Percentiles rank a stretch among this genome's conserved stretches.
Evolutionary conservation across 1,139 yeast species (phyloP).

Genomic region (Candida sojae): DNA sequence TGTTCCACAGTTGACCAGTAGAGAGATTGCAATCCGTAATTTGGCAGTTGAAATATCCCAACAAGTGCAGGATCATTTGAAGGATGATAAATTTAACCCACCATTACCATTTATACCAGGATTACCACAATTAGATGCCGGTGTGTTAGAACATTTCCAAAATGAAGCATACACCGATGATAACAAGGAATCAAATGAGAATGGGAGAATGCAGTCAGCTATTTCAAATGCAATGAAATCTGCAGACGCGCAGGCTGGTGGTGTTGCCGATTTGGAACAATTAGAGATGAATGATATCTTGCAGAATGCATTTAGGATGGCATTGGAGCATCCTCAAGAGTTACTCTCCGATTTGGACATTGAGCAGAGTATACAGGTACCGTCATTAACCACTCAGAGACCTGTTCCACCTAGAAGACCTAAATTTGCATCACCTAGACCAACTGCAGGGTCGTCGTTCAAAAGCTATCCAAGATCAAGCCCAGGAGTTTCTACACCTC

Average conservation of each 20-base stretch:
- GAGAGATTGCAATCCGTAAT: conserved; percentile 29
- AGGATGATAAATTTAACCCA: conserved; percentile 15
- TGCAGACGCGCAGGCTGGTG: conserved; percentile 18
- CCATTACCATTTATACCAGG: conserved; percentile 16
- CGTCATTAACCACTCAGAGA: conserved; percentile 4
- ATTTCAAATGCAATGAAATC: conserved; percentile 28
- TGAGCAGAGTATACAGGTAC: conserved; percentile 20
- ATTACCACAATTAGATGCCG: conserved; percentile 41
- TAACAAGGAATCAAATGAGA: not conserved
- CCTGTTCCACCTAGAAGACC: conserved; percentile 4
- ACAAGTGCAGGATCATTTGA: conserved; percentile 34
- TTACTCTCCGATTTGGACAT: conserved; percentile 52
- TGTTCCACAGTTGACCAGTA: conserved; percentile 16
- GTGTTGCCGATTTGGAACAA: conserved; percentile 46
- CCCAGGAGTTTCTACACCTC: not conserved
- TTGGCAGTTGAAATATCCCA: conserved; percentile 35
- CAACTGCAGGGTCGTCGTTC: not conserved
- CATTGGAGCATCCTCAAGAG: conserved; percentile 64
- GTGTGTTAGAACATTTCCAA: conserved; percentile 40
- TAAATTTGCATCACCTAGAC: conserved; percentile 1
- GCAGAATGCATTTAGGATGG: conserved; percentile 74
- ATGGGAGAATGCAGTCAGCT: conserved; percentile 21
- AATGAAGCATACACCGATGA: conserved; percentile 35
- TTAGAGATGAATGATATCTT: conserved; percentile 65
- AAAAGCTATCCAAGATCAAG: conserved; percentile 1